Conservation (phyloP, 2,329 filamentous ascomycete species). For the Diaporthe ilicicola region DNA sequence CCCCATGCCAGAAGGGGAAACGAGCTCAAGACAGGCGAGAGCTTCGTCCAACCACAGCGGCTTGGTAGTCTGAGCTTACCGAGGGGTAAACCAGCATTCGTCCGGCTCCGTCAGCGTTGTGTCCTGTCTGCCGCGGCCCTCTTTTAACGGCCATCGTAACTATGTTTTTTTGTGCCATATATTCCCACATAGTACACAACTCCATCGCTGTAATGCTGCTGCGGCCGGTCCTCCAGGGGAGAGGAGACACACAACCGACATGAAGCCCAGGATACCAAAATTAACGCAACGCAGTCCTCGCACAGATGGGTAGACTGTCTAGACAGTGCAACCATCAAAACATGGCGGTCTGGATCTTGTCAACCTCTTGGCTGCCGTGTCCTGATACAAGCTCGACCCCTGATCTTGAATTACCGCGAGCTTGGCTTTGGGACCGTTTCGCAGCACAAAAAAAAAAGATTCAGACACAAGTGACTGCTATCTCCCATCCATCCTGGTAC, state of each 20-base stretch:
- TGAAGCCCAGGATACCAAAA: background rate
- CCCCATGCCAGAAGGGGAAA: conserved; percentile 28
- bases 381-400: conserved; percentile 15
- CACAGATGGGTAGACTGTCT: background rate
- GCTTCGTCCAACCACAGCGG: conserved; percentile 28
- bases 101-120: background rate
- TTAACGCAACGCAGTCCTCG: background rate
- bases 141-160: background rate
- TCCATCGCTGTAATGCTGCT: background rate
- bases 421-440: conserved; percentile 3
- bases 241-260: background rate
- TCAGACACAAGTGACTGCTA: background rate
- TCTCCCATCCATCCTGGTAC: background rate
- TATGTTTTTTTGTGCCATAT: background rate
- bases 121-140: background rate
- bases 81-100: conserved; percentile 6
- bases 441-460: background rate
- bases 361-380: conserved; percentile 19
- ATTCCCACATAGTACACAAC: background rate
- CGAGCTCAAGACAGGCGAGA: conserved; percentile 23
- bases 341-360: conserved; percentile 22
- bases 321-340: background rate
- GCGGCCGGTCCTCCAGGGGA: background rate
- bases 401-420: conserved; percentile 2
- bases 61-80: conserved; percentile 27